These are phyloP conservation scores for Mycena crocata DNA, from an alignment of 768 basidiomycete species.

Conservation along the genomic window DNA sequence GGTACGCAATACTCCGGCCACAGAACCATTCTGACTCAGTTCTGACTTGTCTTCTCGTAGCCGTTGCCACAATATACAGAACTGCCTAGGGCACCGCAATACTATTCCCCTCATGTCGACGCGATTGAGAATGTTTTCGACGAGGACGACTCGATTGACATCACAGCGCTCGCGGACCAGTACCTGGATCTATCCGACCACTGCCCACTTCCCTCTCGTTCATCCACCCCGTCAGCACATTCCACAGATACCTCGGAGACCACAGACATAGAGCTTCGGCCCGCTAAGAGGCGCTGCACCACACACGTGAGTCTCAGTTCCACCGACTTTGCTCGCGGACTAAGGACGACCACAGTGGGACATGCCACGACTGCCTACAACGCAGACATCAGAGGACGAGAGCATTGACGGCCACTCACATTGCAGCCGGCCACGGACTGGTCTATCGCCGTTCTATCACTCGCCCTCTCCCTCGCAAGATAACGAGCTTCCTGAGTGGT, in stretches of 20 bases:
- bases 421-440: background rate
- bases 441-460: slow-evolving; percentile 7
- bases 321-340: background rate
- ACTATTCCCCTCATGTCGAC: background rate
- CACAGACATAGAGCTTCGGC: background rate
- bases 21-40: too few relatives aligned
- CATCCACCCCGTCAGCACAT: background rate
- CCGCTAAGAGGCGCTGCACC: background rate
- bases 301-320: slow-evolving; percentile 9
- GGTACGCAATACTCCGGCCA: background rate
- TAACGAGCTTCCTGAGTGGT: background rate
- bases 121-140: background rate
- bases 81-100: background rate
- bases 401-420: background rate
- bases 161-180: slow-evolving; percentile 1
- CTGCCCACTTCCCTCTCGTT: slow-evolving; percentile 7
- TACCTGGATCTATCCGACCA: slow-evolving; percentile 14
- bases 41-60: background rate
- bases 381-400: background rate
- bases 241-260: background rate
- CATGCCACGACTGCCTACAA: background rate
- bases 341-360: background rate
- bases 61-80: background rate
- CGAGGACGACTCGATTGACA: background rate
- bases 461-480: background rate